Evolutionary conservation across 352 stramenopile genomes (phyloP), one percentile per base, ranked within the genome.

Genomic region (Phytophthora litchii): DNA sequence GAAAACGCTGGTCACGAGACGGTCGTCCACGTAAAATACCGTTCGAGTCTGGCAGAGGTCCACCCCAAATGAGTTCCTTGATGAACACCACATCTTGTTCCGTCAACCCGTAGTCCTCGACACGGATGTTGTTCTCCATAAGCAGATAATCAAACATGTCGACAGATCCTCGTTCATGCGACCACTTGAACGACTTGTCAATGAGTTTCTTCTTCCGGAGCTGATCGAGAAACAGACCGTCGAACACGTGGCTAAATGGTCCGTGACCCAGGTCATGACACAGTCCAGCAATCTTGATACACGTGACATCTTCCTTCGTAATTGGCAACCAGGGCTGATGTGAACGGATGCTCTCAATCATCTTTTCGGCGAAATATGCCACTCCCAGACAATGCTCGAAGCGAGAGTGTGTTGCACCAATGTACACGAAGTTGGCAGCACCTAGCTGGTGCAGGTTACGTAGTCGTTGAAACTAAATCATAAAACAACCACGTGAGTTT

Each of bases 401-500:
- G 4, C 85, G 73, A 9, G 80, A 85, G 48, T 94, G 85, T 3
- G 85, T 92, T 35, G 79, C 85, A 23, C 80, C 81, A 42, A 91
- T 89, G 52, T 94, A 99, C 3, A 98, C 91, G 31, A 82, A 91
- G 25, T 91, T 72, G 11, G 89, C 79, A 14, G 86, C 86, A 3
- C 96, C 96, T 21, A 99, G 81, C 72, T 99, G 97, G 32, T 97
- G 92, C 32, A 99, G 72, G 21, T 90, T 80, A n/a, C 94, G 83
- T 5, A 99, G 80, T 3, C 97, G 79, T 50, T 99, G 94, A 53
- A 97, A 98, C 83, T 97, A 53, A 1, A 49, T 37, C 9, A 54
- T 50, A 7, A 50, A 34, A 20, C 23, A 36, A n/a, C 31, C 34
- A 27, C 16, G 12, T 23, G 1, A 32, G 64, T n/a, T 40, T 23